Evolutionary conservation across 805 yeast genomes (phyloP).

Genomic region (Kuraishia piskuri): DNA sequence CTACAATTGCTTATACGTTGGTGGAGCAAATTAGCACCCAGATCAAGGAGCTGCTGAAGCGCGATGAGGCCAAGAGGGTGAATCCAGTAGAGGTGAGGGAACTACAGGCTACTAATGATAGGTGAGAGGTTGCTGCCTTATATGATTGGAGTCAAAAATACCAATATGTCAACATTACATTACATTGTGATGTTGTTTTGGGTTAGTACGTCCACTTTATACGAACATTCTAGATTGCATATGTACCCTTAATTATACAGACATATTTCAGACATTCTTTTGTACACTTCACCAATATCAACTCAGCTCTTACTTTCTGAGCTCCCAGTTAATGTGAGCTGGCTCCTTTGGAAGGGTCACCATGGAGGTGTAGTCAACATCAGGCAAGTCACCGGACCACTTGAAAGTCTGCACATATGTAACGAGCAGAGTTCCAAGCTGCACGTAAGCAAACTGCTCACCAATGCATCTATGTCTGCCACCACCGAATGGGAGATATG

Average conservation of each 20-base stretch:
- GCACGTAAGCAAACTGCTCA: slow-evolving; percentile 94
- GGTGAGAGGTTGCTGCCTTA: too few species aligned
- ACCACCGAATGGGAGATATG: slow-evolving; percentile 97
- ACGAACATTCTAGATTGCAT: neutral
- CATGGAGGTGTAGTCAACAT: slow-evolving; percentile 80
- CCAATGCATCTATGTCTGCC: slow-evolving; percentile 99
- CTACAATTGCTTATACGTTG: slow-evolving; percentile 52
- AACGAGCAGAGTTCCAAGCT: slow-evolving; percentile 77
- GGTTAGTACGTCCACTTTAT: neutral
- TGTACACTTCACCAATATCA: neutral
- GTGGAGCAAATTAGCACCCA: slow-evolving; percentile 59
- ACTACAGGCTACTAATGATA: slow-evolving; percentile 22
- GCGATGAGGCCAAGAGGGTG: slow-evolving; percentile 32
- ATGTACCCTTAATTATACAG: neutral
- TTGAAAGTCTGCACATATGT: slow-evolving; percentile 66
- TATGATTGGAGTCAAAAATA: neutral
- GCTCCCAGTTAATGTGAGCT: slow-evolving; percentile 63
- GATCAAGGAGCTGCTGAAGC: slow-evolving; percentile 46
- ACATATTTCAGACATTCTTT: neutral
- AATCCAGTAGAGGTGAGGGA: slow-evolving; percentile 15
- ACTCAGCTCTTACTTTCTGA: neutral
- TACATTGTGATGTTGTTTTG: too few species aligned
- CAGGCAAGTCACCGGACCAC: slow-evolving; percentile 67
- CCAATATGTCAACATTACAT: neutral
- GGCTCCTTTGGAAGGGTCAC: slow-evolving; percentile 84